phyloP scores from a whole-genome alignment of 495 filamentous ascomycete genomes.

The Aspergillus hancockii region DNA sequence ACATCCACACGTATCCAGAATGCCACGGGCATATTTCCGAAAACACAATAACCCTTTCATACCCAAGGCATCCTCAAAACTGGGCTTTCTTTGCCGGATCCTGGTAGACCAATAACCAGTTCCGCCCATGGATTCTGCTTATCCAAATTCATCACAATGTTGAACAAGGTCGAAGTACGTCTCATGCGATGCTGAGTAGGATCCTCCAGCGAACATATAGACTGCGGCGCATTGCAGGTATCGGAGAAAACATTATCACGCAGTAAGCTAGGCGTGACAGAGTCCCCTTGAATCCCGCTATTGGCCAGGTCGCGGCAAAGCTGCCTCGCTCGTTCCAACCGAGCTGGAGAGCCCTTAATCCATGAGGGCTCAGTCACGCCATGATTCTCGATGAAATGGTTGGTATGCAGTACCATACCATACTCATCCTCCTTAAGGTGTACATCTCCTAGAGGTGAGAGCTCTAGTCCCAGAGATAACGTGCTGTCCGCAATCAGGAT shows the following conservation, averaged over 20 bases:
- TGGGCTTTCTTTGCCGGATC: constrained; percentile 31
- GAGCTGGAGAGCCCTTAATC: constrained; percentile 53
- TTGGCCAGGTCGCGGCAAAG: constrained; percentile 35
- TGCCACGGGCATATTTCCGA: too few relatives aligned
- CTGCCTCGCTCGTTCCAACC: constrained; percentile 47
- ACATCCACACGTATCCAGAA: too few relatives aligned
- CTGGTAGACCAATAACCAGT: constrained; percentile 33
- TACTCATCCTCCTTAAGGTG: constrained; percentile 46
- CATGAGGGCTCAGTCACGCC: constrained; percentile 52
- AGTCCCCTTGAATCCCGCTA: constrained; percentile 21
- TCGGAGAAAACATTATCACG: constrained; percentile 37
- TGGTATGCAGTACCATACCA: constrained; percentile 60
- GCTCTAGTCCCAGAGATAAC: constrained; percentile 58
- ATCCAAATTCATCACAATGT: constrained; percentile 43
- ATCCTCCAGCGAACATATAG: constrained; percentile 36
- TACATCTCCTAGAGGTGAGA: constrained; percentile 54
- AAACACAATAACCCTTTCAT: not conserved
- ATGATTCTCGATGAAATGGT: constrained; percentile 58
- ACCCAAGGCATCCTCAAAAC: constrained; percentile 33
- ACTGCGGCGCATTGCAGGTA: constrained; percentile 33
- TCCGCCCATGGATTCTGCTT: constrained; percentile 26
- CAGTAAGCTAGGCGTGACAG: constrained; percentile 24
- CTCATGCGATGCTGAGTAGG: constrained; percentile 18
- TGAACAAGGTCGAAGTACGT: constrained; percentile 32
- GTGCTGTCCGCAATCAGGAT: constrained; percentile 60